Evolutionary conservation across 768 basidiomycete species (phyloP).

Genomic region (Saitozyma podzolica): DNA sequence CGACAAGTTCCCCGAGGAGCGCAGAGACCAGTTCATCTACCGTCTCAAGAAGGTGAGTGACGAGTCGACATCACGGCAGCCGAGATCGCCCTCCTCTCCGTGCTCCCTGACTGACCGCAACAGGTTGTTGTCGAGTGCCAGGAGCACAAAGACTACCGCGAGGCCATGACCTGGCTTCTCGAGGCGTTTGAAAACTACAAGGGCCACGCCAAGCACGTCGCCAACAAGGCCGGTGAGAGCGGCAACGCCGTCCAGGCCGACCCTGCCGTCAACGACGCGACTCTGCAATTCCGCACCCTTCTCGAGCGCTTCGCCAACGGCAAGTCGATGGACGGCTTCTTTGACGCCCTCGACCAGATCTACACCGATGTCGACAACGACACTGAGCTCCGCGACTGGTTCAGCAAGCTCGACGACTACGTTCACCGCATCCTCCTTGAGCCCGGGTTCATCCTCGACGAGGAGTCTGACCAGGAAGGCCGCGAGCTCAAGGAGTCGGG

Average conservation of each 20-base stretch:
- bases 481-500: constrained; percentile 68
- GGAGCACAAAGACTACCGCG: constrained; percentile 85
- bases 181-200: constrained; percentile 55
- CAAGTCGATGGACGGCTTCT: constrained; percentile 64
- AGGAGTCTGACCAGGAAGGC: constrained; percentile 68
- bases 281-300: constrained; percentile 69
- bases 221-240: constrained; percentile 51
- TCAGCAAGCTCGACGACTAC: constrained; percentile 63
- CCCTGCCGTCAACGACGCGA: constrained; percentile 60
- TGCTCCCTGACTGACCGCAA: constrained; percentile 4
- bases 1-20: constrained; percentile 86
- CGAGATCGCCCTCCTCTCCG: too few species aligned
- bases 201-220: constrained; percentile 58
- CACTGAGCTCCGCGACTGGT: constrained; percentile 72
- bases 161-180: constrained; percentile 58
- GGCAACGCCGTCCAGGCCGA: constrained; percentile 57
- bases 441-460: constrained; percentile 81
- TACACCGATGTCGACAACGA: constrained; percentile 65
- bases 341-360: constrained; percentile 69
- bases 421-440: constrained; percentile 74
- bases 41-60: constrained; percentile 77
- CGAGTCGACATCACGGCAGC: background rate
- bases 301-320: constrained; percentile 89
- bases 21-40: constrained; percentile 90
- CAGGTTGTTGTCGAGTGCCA: constrained; percentile 78